Evolutionary conservation across 1,139 yeast genomes (phyloP), one percentile per base, ranked within the genome.

Genomic region (Geotrichum aggregatum): DNA sequence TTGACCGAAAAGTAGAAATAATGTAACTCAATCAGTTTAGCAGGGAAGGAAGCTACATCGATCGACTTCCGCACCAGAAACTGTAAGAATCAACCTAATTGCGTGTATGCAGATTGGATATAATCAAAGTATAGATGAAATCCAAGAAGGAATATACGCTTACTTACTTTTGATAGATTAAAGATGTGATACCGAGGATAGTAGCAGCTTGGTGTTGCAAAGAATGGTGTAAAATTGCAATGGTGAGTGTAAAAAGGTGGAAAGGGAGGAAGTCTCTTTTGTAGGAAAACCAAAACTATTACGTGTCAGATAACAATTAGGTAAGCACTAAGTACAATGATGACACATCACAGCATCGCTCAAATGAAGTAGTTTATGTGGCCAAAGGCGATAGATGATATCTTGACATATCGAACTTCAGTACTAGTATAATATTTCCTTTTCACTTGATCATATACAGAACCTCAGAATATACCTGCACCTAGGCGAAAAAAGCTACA

Each of bases 271-370:
- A 48, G 21, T 4, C 26, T 7, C 16, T 44, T 35, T 35, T 34
- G 40, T 16, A 35, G 26, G 40, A 44, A 44, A 44, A 44, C 22
- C 36, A 22, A 35, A 49, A 35, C 42, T 35, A 33, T 36, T 49
- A 49, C 52, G 52, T 49, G 52, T 49, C 52, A 35, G 36, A 38
- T 40, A 47, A 40, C 30, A 36, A 19, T 33, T 34, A 35, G 18
- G n/a, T 41, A 39, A 31, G 24, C 33, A 4, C 6, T 7, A 2
- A 7, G 8, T 7, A 2, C 13, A 18, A 11, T 11, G 31, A 26
- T 40, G 44, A 40, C 44, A 24, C 24, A 22, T 28, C 36, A 19
- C 28, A 5, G 14, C 30, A n/a, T 42, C 45, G 21, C 22, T n/a
- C 16, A 14, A 22, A 14, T n/a, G 24, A 16, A 22, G 18, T 3